Evolutionary conservation across 2,329 filamentous ascomycete species (phyloP).

Genomic region (Paecilomyces sp.): DNA sequence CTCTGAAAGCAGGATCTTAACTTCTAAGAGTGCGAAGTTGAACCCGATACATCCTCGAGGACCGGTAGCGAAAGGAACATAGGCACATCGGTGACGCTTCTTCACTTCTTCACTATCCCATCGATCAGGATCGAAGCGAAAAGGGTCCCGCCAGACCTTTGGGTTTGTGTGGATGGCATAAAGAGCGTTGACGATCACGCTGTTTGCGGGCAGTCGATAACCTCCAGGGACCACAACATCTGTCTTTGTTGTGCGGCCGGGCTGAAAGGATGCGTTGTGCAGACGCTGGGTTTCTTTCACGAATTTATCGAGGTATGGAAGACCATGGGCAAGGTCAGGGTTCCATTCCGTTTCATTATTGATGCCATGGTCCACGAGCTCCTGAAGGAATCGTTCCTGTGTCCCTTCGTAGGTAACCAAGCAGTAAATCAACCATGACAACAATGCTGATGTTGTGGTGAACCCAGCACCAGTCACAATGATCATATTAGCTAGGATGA

Average conservation of each 20-base stretch:
- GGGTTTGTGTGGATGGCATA: conserved; percentile 46
- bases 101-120: conserved; percentile 52
- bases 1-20: conserved; percentile 51
- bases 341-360: conserved; percentile 39
- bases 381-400: conserved; percentile 52
- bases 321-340: conserved; percentile 31
- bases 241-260: conserved; percentile 49
- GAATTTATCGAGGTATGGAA: conserved; percentile 44
- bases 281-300: conserved; percentile 55
- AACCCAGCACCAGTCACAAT: conserved; percentile 54
- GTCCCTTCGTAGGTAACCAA: conserved; percentile 48
- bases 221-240: conserved; percentile 55
- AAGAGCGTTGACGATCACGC: conserved; percentile 47
- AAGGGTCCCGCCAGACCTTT: conserved; percentile 51
- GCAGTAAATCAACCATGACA: conserved; percentile 53
- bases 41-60: conserved; percentile 56
- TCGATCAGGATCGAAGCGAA: conserved; percentile 52
- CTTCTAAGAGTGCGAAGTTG: conserved; percentile 56
- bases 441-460: conserved; percentile 51
- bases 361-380: conserved; percentile 46
- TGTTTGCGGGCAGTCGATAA: conserved; percentile 47
- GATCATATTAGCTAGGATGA: conserved; percentile 35
- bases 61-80: conserved; percentile 54
- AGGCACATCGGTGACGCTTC: conserved; percentile 44
- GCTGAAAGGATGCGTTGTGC: conserved; percentile 57